phyloP scores from a whole-genome alignment of 2,329 filamentous ascomycete species.

The Cryoendolithus antarcticus region DNA sequence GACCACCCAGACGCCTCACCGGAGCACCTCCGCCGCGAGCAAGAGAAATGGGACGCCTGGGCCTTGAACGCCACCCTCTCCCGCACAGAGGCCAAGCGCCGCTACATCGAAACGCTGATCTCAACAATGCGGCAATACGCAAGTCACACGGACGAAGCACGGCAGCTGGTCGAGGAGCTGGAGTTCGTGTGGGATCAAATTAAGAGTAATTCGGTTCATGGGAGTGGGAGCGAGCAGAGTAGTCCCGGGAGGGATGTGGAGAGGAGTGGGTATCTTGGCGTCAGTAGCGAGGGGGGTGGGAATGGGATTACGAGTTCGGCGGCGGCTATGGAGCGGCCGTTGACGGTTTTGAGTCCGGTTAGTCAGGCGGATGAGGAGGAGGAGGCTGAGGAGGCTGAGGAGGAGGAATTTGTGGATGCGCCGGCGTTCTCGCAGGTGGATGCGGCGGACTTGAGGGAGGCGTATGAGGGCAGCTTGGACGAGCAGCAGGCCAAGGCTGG shows the following conservation, averaged over 20 bases:
- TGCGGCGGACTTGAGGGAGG: conserved; percentile 15
- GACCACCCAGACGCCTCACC: conserved; percentile 7
- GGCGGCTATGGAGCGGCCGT: conserved; percentile 17
- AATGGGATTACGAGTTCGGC: conserved; percentile 15
- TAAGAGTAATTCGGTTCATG: conserved; percentile 49
- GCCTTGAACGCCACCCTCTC: conserved; percentile 71
- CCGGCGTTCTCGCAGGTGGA: conserved; percentile 32
- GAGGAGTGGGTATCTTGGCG: conserved; percentile 21
- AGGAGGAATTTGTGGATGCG: conserved; percentile 37
- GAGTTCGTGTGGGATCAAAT: conserved; percentile 99
- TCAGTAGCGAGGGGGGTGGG: conserved; percentile 12
- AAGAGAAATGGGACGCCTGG: conserved; percentile 67
- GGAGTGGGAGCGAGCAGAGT: conserved; percentile 17
- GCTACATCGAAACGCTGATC: conserved; percentile 88
- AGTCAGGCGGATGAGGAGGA: conserved; percentile 48
- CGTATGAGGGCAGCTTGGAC: background rate
- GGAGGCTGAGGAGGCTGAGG: conserved; percentile 22
- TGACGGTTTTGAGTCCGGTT: conserved; percentile 65
- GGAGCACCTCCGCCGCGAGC: conserved; percentile 24
- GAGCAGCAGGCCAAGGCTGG: background rate
- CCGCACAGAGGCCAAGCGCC: conserved; percentile 83
- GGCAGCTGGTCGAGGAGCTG: conserved; percentile 82
- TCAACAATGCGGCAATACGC: conserved; percentile 96
- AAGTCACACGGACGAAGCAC: conserved; percentile 67
- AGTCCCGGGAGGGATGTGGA: conserved; percentile 19